Percentiles rank a stretch among this genome's conserved stretches.
phyloP scores from a whole-genome alignment of 305 asterid species.

The Fraxinus latifolia region DNA sequence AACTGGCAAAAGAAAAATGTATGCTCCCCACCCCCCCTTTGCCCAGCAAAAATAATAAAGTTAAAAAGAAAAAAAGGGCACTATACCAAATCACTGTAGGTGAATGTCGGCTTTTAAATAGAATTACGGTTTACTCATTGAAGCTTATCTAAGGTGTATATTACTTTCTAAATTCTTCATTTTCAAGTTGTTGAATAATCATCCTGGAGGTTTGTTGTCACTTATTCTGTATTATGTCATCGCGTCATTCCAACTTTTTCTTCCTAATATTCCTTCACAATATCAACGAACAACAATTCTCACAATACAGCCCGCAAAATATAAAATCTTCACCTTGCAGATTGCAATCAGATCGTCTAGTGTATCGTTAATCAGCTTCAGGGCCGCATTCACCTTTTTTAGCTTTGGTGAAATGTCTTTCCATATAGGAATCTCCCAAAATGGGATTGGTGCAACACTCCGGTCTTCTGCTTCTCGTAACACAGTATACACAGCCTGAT shows the following conservation, averaged over 20 bases:
- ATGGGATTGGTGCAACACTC: constrained; percentile 87
- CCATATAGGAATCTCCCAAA: constrained; percentile 98
- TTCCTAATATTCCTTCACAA: not conserved
- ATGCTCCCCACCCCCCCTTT: not conserved
- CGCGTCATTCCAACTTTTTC: not conserved
- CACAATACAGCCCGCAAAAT: not conserved
- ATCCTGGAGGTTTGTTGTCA: not conserved
- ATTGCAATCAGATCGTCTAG: constrained; percentile 75
- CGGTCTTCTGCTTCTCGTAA: constrained; percentile 95
- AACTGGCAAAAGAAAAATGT: not conserved
- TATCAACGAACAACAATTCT: not conserved
- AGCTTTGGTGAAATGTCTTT: constrained; percentile 91
- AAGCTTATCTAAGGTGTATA: not conserved
- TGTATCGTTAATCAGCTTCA: constrained; percentile 75
- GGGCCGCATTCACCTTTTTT: constrained; percentile 76
- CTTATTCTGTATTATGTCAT: not conserved
- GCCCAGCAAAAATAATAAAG: not conserved
- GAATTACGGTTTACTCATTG: not conserved
- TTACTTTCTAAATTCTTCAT: not conserved
- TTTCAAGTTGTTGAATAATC: not conserved
- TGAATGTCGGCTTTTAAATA: not conserved
- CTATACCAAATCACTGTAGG: not conserved
- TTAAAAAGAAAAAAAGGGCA: not conserved
- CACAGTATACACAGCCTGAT: constrained; percentile 92
- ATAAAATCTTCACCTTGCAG: constrained; percentile 65